These are phyloP conservation scores for Helicostylum pulchrum DNA, from an alignment of 192 early-diverging fungal species.

Conservation along the genomic window DNA sequence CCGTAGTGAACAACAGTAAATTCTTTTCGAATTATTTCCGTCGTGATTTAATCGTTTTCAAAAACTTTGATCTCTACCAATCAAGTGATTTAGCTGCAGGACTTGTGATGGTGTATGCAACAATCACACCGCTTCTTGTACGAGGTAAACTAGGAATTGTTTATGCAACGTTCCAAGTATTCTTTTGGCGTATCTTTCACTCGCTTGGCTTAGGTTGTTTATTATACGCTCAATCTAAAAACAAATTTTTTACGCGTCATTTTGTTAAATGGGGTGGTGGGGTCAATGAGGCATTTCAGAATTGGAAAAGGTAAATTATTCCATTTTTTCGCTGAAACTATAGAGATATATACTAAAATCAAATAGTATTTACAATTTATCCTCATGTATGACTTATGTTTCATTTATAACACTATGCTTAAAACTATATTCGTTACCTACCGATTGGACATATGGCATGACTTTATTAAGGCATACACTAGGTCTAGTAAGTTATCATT, in stretches of 20 bases:
- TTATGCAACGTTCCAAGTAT: conserved; percentile 64
- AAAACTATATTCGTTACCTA: conserved; percentile 75
- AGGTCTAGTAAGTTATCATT: conserved; percentile 43
- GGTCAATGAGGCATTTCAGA: conserved; percentile 79
- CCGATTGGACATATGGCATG: conserved; percentile 61
- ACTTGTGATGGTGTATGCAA: conserved; percentile 69
- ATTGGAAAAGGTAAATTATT: conserved; percentile 81
- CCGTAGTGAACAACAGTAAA: conserved; percentile 33
- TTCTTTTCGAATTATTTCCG: conserved; percentile 68
- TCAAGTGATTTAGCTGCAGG: conserved; percentile 78
- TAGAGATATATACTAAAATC: not conserved
- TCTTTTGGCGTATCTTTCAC: conserved; percentile 85
- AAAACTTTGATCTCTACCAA: conserved; percentile 86
- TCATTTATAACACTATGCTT: conserved; percentile 77
- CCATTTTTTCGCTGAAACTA: not conserved
- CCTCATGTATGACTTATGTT: conserved; percentile 86
- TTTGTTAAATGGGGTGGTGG: conserved; percentile 89
- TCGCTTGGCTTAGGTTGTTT: conserved; percentile 76
- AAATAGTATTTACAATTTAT: conserved; percentile 81
- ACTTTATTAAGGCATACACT: conserved; percentile 80
- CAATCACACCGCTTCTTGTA: conserved; percentile 54
- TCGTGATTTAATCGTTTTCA: conserved; percentile 84
- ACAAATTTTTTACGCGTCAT: conserved; percentile 81
- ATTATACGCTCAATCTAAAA: conserved; percentile 77
- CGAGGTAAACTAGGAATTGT: conserved; percentile 39